Evolutionary conservation across 73 alveolate species (phyloP), one percentile per base, ranked within the genome.

Genomic region (Stentor coeruleus): DNA sequence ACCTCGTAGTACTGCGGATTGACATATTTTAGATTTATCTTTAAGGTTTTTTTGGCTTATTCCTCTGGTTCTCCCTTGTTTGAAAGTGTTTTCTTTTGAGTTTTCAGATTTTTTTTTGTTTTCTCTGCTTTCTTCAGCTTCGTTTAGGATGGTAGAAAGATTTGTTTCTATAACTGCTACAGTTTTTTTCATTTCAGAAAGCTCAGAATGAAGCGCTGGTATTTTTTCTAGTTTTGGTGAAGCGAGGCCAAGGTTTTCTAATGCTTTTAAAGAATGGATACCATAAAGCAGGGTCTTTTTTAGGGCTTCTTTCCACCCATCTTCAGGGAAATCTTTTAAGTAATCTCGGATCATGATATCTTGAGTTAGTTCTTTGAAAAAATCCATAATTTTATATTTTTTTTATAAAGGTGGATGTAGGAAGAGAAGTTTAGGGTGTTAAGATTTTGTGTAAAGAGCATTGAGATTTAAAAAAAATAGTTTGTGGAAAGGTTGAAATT

Each of bases 251-350:
- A 66, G 40, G 37, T 20, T 20, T 2, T 66, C 40, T 28, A 66
- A 40, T 2, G 79, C 79, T 66, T 20, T 66, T 66, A 66, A 2
- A 20, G 79, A 66, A 2, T 66, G 79, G n/a, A 66, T 66, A 20
- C 79, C 79, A 66, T 66, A 66, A 28, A 66, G 2, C 36, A 66
- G 37, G 33, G 79, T 66, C 79, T 66, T 66, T 66, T 66, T 66
- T 28, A 66, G n/a, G 79, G 33, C 79, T 33, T 26, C 36, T 66
- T 20, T 20, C 79, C 79, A 66, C 49, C 33, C 79, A 20, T 20
- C 33, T 66, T 66, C 37, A 0, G 79, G 79, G 39, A 66, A 66
- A 33, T 66, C 79, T 66, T 31, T 66, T 20, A 59, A 20, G 66
- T 49, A 49, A 11, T 49, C 66, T 11, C 20, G 66, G 20, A 49